Evolutionary conservation across 192 early-diverging fungal species (phyloP), one percentile per base, ranked within the genome.

Genomic region (Backusella macrospora): DNA sequence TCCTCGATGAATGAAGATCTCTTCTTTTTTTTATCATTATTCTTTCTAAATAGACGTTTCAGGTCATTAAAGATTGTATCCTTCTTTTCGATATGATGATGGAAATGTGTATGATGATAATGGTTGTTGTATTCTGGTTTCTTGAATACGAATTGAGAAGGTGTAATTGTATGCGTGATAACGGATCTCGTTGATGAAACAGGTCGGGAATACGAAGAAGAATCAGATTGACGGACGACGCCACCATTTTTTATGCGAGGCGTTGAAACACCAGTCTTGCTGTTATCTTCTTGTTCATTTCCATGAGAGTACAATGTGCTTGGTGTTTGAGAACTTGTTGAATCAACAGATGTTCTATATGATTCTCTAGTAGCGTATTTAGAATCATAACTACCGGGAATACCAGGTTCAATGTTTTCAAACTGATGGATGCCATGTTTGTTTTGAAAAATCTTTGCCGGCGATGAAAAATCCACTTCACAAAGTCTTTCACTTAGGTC

Each of bases 21-120:
- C 55, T 79, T 75, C 18, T 63, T 73, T 13, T 69, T 71, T 8
- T 71, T 49, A 16, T 76, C 75, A 38, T 29, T 49, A 42, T 65
- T 84, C 43, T 68, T 68, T 26, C 5, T 26, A 63, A 88, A 82
- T 45, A 88, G 81, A 37, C 83, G 80, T 72, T 85, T 88, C 37
- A 88, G 73, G 15, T 88, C 85, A 52, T 83, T 78, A 39, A 86
- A 83, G 23, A 86, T 65, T 26, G 74, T 64, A 45, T 82, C 71
- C 40, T 78, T 77, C 48, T 65, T 74, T 45, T 82, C 77, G 16
- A 74, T 23, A 65, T 82, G 79, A 15, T 81, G 80, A 47, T 68
- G 67, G 43, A 78, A 82, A 45, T 82, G 80, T 1, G 80, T 82
- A 39, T 76, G 69, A 42, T 78, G 80, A 70, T 76, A 78, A 68